phyloP scores from a whole-genome alignment of 2,329 filamentous ascomycete species.

The Monilinia fructigena region DNA sequence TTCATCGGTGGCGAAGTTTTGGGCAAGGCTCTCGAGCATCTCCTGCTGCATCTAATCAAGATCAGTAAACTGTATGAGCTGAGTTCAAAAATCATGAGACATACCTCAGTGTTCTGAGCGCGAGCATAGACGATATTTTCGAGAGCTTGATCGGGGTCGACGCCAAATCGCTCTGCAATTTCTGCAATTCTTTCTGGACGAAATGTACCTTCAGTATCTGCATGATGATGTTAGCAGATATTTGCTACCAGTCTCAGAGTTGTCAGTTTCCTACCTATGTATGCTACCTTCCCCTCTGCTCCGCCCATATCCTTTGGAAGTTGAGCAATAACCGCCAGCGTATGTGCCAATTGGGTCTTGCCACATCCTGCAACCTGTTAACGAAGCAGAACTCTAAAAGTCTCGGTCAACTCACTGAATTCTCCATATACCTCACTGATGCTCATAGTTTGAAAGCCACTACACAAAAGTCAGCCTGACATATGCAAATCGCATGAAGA shows the following conservation, averaged over 20 bases:
- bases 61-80: slow-evolving; percentile 14
- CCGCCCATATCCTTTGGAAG: slow-evolving; percentile 60
- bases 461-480: slow-evolving; percentile 36
- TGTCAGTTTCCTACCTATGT: slow-evolving; percentile 55
- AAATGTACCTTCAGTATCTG: slow-evolving; percentile 63
- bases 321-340: slow-evolving; percentile 63
- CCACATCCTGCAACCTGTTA: slow-evolving; percentile 50
- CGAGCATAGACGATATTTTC: slow-evolving; percentile 68
- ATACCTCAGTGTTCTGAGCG: slow-evolving; percentile 60
- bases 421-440: slow-evolving; percentile 65
- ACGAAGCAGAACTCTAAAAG: neutral
- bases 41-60: slow-evolving; percentile 55
- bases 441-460: slow-evolving; percentile 68
- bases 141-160: slow-evolving; percentile 57
- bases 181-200: slow-evolving; percentile 65
- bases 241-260: slow-evolving; percentile 11
- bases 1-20: slow-evolving; percentile 60
- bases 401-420: slow-evolving; percentile 45
- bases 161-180: slow-evolving; percentile 64
- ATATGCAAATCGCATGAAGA: neutral
- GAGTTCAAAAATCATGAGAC: neutral
- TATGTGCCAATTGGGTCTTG: slow-evolving; percentile 69
- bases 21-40: slow-evolving; percentile 58
- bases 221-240: neutral
- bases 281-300: slow-evolving; percentile 66